Conservation (phyloP, 1,284 basidiomycete genomes). For the Malassezia japonica region DNA sequence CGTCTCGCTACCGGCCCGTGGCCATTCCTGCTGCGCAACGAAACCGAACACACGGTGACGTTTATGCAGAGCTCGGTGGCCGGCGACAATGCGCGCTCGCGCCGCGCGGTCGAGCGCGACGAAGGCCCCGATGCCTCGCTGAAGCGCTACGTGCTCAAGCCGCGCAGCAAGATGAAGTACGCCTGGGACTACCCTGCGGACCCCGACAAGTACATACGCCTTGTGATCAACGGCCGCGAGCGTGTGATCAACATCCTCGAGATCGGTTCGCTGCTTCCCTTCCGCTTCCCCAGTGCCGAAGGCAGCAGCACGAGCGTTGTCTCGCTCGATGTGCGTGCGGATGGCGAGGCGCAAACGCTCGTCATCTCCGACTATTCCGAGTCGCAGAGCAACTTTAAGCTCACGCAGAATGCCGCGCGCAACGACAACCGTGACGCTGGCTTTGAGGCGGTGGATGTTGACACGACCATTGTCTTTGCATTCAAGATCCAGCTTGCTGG, state of each 20-base stretch:
- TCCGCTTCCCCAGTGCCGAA: constrained; percentile 58
- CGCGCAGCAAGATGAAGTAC: constrained; percentile 60
- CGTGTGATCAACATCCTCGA: constrained; percentile 85
- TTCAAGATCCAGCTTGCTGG: constrained; percentile 75
- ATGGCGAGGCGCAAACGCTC: constrained; percentile 74
- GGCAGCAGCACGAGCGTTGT: constrained; percentile 55
- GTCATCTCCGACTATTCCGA: constrained; percentile 79
- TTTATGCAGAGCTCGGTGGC: constrained; percentile 58
- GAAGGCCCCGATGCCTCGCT: constrained; percentile 11
- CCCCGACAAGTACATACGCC: constrained; percentile 67
- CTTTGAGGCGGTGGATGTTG: constrained; percentile 75
- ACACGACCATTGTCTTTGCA: constrained; percentile 61
- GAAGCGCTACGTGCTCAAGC: constrained; percentile 55
- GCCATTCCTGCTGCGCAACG: constrained; percentile 86
- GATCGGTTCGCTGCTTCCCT: constrained; percentile 83
- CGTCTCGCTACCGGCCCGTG: constrained; percentile 61
- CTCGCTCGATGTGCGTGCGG: constrained; percentile 86
- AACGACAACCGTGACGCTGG: constrained; percentile 50
- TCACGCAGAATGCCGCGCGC: constrained; percentile 53
- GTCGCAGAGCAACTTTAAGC: constrained; percentile 80
- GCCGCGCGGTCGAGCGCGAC: background rate
- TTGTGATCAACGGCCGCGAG: constrained; percentile 59
- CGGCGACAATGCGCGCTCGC: constrained; percentile 22
- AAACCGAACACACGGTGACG: constrained; percentile 63
- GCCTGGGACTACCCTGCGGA: constrained; percentile 92